These are phyloP conservation scores for Ustilago shanxiensis DNA, from an alignment of 1,284 basidiomycete genomes.

Conservation along the genomic window DNA sequence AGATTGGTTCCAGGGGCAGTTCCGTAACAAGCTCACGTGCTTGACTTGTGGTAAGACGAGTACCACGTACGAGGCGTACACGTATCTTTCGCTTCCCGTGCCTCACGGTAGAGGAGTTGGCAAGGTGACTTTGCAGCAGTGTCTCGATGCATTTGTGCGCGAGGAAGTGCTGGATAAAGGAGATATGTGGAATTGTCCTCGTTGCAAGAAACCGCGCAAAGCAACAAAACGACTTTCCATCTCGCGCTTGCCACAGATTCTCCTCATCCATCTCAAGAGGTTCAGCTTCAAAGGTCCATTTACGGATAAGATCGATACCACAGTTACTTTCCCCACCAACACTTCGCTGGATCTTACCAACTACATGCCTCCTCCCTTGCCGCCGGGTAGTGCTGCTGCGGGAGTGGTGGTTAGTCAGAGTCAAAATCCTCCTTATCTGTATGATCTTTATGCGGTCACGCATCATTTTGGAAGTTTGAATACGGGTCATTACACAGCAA, in stretches of 20 bases:
- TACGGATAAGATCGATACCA: conserved; percentile 80
- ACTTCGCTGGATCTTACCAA: conserved; percentile 85
- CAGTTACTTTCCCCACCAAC: conserved; percentile 79
- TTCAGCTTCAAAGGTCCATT: conserved; percentile 93
- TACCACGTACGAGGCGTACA: conserved; percentile 86
- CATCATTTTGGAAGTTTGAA: conserved; percentile 70
- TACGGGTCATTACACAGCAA: conserved; percentile 69
- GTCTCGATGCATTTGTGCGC: conserved; percentile 90
- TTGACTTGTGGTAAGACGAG: conserved; percentile 77
- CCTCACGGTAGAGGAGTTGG: conserved; percentile 74
- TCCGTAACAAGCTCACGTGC: conserved; percentile 68
- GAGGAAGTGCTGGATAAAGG: conserved; percentile 92
- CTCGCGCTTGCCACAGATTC: conserved; percentile 87
- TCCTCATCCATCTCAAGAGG: conserved; percentile 95
- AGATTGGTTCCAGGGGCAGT: conserved; percentile 65
- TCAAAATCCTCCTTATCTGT: conserved; percentile 69
- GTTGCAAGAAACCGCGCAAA: conserved; percentile 85
- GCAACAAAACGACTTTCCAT: conserved; percentile 88
- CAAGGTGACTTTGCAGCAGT: conserved; percentile 82
- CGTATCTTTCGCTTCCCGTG: conserved; percentile 67
- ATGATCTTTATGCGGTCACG: conserved; percentile 72
- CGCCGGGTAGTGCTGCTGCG: conserved; percentile 36
- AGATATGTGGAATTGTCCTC: conserved; percentile 90
- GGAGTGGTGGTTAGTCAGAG: conserved; percentile 35
- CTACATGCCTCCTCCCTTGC: conserved; percentile 80